A percentile compares a stretch with the other conserved stretches of the same genome.
Conservation (phyloP, 176 grass and related monocot genomes). For the Coix lacrymajobi region DNA sequence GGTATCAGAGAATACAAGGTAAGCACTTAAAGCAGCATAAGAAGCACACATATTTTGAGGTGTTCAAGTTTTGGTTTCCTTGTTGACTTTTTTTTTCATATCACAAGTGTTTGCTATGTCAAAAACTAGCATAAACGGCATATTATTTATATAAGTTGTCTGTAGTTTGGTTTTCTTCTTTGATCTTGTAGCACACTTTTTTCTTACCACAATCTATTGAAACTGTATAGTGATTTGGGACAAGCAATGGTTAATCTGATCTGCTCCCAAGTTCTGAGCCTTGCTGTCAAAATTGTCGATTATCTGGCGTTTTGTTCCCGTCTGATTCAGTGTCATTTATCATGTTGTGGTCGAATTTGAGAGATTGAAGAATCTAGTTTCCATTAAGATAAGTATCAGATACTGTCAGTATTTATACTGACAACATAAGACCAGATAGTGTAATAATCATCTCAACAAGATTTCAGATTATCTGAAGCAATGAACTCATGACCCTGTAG, state of each 20-base stretch:
- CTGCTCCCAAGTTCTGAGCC: not conserved
- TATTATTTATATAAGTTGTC: not conserved
- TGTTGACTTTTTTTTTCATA: not conserved
- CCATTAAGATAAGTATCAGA: not conserved
- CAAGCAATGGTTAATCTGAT: not conserved
- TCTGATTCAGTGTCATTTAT: not conserved
- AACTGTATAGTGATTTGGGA: not conserved
- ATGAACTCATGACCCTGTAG: not conserved
- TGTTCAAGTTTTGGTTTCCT: constrained; percentile 14
- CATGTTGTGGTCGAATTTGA: not conserved
- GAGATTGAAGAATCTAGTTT: not conserved
- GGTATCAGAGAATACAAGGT: not conserved
- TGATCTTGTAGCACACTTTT: not conserved
- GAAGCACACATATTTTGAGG: not conserved
- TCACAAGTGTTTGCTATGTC: not conserved
- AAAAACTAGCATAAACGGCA: not conserved
- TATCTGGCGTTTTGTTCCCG: not conserved
- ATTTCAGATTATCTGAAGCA: not conserved
- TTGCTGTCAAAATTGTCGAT: not conserved
- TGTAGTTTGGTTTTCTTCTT: not conserved
- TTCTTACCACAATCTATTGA: not conserved
- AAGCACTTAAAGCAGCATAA: not conserved
- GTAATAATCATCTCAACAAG: not conserved
- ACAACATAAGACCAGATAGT: not conserved
- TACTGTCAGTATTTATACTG: not conserved